Base-by-base conservation (phyloP, 2,329 filamentous ascomycete genomes). In the Cladosporium oxysporum region DNA sequence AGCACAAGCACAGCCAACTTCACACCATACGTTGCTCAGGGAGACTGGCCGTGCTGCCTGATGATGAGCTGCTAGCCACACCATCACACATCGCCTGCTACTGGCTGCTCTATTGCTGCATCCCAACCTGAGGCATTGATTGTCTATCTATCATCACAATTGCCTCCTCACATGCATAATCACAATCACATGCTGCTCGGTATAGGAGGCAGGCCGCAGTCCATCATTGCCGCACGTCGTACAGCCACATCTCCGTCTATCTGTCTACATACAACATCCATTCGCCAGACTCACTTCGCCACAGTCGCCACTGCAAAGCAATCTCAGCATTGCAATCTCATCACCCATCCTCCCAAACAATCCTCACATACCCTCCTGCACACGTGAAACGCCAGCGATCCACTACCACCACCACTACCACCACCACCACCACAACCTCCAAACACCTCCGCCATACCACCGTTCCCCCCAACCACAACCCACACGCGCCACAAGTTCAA, bases 401-500 rank as follows among this genome's bases (percentile, higher is more conserved):
- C 58, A 37, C 37, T 14, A 26, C 37, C 35, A 35, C 29, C 31
- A 44, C 26, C 57, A 16, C 35, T 23, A 21, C 31, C 31, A 59
- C 3, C 29, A 12, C 31, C 33, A 12, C n/a, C 33, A 37, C 35
- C 57, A 16, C 57, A 11, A 6, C 35, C 33, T n/a, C 18, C 37
- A 44, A 21, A n/a, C 57, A 29, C 33, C 28, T 16, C 55, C 29
- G 23, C 55, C 33, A 28, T 26, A 26, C 18, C 58, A 52, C 21
- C 44, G 23, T 35, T 47, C 21, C 29, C 29, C 41, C 44, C 37
- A 26, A 52, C 14, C 52, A 55, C 31, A 21, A 21, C 26, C 28
- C 52, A 33, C 59, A 47, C 26, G 37, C 47, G 60, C 60, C 31
- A 53, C 60, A 62, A 18, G 47, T 53, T 55, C 60, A 21, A 41